Evolutionary conservation across 1,139 yeast genomes (phyloP).

Genomic region (Yarrowia galli): DNA sequence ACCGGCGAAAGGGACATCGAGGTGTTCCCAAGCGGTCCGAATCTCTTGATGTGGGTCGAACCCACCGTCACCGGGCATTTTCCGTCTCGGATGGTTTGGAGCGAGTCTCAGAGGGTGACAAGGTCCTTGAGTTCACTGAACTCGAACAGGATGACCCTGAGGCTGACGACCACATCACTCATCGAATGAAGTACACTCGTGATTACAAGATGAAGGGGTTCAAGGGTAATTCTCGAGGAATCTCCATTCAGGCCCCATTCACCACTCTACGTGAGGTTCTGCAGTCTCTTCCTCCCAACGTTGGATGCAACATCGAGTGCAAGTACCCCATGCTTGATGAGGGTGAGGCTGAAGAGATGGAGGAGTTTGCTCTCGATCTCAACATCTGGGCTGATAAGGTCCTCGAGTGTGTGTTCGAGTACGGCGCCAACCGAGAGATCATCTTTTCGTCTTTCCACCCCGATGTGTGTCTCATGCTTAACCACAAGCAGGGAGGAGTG

Average conservation of each 20-base stretch:
- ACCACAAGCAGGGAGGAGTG: conserved; percentile 91
- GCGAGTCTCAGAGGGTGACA: conserved; percentile 39
- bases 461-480: conserved; percentile 82
- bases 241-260: conserved; percentile 88
- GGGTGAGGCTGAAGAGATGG: conserved; percentile 88
- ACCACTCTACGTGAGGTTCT: conserved; percentile 88
- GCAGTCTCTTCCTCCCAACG: conserved; percentile 76
- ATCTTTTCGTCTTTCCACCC: conserved; percentile 96
- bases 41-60: conserved; percentile 33
- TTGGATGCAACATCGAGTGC: conserved; percentile 94
- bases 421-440: conserved; percentile 80
- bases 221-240: conserved; percentile 91
- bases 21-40: conserved; percentile 30
- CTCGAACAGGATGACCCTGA: conserved; percentile 44
- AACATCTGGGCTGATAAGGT: conserved; percentile 85
- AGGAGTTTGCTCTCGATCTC: conserved; percentile 81
- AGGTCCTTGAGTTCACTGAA: conserved; percentile 18
- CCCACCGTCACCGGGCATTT: conserved; percentile 45
- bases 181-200: conserved; percentile 83
- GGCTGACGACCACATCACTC: conserved; percentile 53
- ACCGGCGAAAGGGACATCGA: conserved; percentile 22
- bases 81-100: conserved; percentile 44
- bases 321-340: conserved; percentile 97
- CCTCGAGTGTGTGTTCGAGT: conserved; percentile 77
- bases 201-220: conserved; percentile 87